Conservation (phyloP, 345 rosid genomes). For the Mercurialis annua region DNA sequence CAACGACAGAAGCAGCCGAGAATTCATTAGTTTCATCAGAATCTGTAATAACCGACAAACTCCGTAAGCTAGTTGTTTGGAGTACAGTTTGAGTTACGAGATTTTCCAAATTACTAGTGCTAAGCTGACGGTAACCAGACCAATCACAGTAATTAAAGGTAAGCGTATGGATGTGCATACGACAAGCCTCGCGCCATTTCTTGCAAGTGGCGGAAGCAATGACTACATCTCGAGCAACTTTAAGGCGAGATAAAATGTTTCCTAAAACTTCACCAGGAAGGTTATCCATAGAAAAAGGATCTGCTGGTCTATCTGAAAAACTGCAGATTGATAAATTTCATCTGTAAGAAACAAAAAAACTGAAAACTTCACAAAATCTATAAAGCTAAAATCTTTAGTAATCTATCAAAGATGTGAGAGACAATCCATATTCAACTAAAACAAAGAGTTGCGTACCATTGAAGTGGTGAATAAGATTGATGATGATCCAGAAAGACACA, state of each 20-base stretch:
- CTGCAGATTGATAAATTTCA: background rate
- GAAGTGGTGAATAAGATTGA: too few relatives aligned
- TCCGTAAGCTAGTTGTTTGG: constrained; percentile 64
- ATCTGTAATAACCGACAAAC: constrained; percentile 62
- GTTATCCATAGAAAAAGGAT: constrained; percentile 47
- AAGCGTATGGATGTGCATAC: constrained; percentile 58
- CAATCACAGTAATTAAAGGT: constrained; percentile 67
- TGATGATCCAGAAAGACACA: too few relatives aligned
- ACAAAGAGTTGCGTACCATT: too few relatives aligned
- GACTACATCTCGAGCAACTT: constrained; percentile 75
- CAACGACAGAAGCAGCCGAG: constrained; percentile 61
- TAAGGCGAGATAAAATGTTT: constrained; percentile 67
- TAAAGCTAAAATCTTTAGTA: background rate
- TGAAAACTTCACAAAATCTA: background rate
- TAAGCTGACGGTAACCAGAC: constrained; percentile 47
- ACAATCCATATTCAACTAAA: background rate
- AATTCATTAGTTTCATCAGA: constrained; percentile 57
- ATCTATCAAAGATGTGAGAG: background rate
- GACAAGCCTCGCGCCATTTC: constrained; percentile 80
- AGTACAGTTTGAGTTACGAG: constrained; percentile 75
- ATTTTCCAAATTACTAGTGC: constrained; percentile 53
- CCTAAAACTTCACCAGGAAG: constrained; percentile 92
- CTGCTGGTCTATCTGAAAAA: background rate
- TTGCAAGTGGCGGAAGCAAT: constrained; percentile 75
- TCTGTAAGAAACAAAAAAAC: background rate